Evolutionary conservation across 441 rosid genomes (phyloP).

Genomic region (Manihot esculenta): DNA sequence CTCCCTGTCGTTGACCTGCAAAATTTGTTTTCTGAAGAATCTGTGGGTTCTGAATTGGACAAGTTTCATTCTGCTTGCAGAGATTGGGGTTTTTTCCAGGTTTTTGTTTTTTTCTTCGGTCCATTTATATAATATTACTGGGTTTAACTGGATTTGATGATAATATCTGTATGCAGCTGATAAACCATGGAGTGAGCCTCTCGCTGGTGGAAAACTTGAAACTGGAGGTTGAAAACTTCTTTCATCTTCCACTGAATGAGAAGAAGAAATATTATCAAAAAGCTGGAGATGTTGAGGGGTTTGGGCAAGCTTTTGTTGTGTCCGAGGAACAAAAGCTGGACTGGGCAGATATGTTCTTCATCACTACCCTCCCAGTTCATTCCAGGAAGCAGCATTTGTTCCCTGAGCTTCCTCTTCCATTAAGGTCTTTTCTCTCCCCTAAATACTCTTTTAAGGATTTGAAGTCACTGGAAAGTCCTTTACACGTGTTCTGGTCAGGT

Average conservation of each 20-base stretch:
- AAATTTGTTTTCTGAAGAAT: no score
- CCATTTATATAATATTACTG: no score
- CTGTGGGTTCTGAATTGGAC: no score
- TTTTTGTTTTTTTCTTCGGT: not conserved
- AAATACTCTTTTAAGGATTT: no score
- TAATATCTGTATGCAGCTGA: conserved; percentile 22
- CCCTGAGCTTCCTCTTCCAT: conserved; percentile 11
- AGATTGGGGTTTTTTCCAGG: no score
- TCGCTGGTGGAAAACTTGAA: conserved; percentile 24
- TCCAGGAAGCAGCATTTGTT: conserved; percentile 18
- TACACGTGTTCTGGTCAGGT: no score
- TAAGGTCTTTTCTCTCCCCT: not conserved
- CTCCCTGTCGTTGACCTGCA: no score
- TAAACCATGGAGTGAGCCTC: conserved; percentile 28
- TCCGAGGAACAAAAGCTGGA: conserved; percentile 37
- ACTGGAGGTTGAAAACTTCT: conserved; percentile 18
- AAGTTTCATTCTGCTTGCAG: no score
- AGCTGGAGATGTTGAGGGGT: conserved; percentile 29
- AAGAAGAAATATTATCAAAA: conserved; percentile 32
- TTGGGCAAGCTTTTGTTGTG: conserved; percentile 28
- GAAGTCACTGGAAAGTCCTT: no score
- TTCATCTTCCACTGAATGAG: conserved; percentile 32
- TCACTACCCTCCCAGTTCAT: conserved; percentile 16
- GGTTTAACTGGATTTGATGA: no score
- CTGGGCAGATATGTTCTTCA: conserved; percentile 27